Evolutionary conservation across 352 stramenopile genomes (phyloP), one percentile per base, ranked within the genome.

Genomic region (Phytophthora chlamydospora): DNA sequence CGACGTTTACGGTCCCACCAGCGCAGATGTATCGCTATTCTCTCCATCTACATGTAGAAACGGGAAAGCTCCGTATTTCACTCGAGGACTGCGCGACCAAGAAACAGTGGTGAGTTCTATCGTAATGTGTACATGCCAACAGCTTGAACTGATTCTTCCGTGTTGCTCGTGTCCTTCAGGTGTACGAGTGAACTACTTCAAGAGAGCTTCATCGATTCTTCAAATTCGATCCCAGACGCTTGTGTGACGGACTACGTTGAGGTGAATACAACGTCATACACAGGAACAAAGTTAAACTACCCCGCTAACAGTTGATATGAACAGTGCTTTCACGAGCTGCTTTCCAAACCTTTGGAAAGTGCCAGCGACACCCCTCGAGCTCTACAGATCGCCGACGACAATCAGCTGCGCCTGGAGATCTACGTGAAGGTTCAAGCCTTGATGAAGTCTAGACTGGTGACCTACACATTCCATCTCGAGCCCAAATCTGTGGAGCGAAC

Each of bases 31-130:
- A 24, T 24, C 21, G 21, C 21, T 24, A 24, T 24, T 24, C 21
- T 24, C 21, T 24, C 21, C 21, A 24, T 24, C 21, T 24, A 1
- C 21, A 24, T 3, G 21, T 24, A 24, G 21, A 24, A n/a, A 24
- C 21, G 1, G 49, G 44, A 13, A 55, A 66, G 31, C 38, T 66
- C 19, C 52, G 49, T 7, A 55, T 61, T 33, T 66, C 16, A 13
- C 38, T 66, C n/a, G 58, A 66, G 36, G 29, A 66, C 34, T 38
- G 42, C 12, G 38, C 27, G n/a, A 61, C 27, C 32, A 66, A 56
- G 29, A 61, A 61, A 46, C 49, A 66, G 17, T 61, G 58, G 42
- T 54, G 61, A 52, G 21, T 24, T 24, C 21, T 24, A 24, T 24
- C 21, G 21, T 24, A 1, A 24, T 24, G 21, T 24, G 21, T 24